Conservation (phyloP, 208 protist genomes). For the Leishmania braziliensis region DNA sequence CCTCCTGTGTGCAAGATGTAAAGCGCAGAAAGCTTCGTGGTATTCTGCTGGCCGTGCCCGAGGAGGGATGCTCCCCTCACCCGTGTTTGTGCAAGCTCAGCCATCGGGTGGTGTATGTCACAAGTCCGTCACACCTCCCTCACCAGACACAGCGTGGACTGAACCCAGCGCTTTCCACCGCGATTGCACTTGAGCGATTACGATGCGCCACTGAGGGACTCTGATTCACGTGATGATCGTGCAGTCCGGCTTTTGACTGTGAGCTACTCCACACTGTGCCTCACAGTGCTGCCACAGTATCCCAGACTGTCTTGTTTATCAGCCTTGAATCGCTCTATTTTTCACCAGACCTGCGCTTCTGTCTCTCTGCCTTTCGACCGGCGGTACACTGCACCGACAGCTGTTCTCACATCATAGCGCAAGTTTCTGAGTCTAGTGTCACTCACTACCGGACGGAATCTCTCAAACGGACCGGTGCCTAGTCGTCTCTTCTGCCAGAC, state of each 20-base stretch:
- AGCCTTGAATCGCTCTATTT: background rate
- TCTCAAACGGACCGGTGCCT: background rate
- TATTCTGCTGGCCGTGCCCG: conserved; percentile 67
- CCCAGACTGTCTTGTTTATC: background rate
- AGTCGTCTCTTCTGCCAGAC: background rate
- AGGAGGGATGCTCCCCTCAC: conserved; percentile 68
- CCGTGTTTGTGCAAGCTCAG: conserved; percentile 31
- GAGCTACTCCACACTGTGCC: background rate
- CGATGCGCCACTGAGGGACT: conserved; percentile 24
- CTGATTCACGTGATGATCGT: background rate
- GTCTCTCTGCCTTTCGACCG: background rate
- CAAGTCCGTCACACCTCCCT: conserved; percentile 40
- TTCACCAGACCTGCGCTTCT: background rate
- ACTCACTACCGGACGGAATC: background rate
- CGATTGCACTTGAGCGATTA: conserved; percentile 68
- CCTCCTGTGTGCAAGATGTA: conserved; percentile 33
- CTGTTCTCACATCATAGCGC: background rate
- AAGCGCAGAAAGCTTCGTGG: conserved; percentile 33
- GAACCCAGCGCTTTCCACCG: conserved; percentile 64
- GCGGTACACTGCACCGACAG: background rate
- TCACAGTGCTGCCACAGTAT: background rate
- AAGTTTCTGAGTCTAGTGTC: background rate
- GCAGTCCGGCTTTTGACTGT: background rate
- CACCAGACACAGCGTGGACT: conserved; percentile 59
- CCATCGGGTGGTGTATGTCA: conserved; percentile 44